Evolutionary conservation across 257 asterid species (phyloP).

Genomic region (Petunia secreta): DNA sequence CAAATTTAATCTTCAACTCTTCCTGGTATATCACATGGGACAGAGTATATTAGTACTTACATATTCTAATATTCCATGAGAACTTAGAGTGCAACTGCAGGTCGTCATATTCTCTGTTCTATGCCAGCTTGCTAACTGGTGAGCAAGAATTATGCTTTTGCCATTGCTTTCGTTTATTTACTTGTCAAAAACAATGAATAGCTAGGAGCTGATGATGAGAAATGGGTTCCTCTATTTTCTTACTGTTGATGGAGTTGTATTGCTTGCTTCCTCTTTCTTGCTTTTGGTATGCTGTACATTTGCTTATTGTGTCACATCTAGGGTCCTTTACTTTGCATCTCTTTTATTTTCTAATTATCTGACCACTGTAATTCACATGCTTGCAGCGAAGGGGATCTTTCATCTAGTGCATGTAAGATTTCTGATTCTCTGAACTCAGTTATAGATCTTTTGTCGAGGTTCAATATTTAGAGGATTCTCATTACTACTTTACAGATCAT

Average conservation of each 20-base stretch:
- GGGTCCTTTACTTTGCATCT: not conserved
- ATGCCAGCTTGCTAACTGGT: not conserved
- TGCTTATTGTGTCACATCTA: not conserved
- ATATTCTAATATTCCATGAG: conserved; percentile 14
- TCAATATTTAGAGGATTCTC: conserved; percentile 34
- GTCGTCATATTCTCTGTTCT: not conserved
- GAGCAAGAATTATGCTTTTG: not conserved
- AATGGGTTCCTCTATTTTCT: not conserved
- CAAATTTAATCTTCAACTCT: not conserved
- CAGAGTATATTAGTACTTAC: conserved; percentile 7
- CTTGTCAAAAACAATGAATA: not conserved
- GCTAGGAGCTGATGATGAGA: conserved; percentile 16
- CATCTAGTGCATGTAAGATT: conserved; percentile 77
- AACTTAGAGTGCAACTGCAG: conserved; percentile 2
- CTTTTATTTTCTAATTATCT: conserved; percentile 31
- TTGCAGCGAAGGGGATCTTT: conserved; percentile 83
- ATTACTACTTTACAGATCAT: conserved; percentile 56
- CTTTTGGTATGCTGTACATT: conserved; percentile 1
- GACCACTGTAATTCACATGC: conserved; percentile 30
- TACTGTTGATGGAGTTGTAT: not conserved
- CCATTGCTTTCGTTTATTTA: not conserved
- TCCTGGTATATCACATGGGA: conserved; percentile 10
- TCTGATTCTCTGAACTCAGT: conserved; percentile 30
- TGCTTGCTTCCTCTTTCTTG: not conserved
- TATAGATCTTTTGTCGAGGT: conserved; percentile 26